Percentiles rank a stretch among this genome's conserved stretches.
Evolutionary conservation across 2,329 filamentous ascomycete genomes (phyloP).

Genomic region (Acarospora socialis): DNA sequence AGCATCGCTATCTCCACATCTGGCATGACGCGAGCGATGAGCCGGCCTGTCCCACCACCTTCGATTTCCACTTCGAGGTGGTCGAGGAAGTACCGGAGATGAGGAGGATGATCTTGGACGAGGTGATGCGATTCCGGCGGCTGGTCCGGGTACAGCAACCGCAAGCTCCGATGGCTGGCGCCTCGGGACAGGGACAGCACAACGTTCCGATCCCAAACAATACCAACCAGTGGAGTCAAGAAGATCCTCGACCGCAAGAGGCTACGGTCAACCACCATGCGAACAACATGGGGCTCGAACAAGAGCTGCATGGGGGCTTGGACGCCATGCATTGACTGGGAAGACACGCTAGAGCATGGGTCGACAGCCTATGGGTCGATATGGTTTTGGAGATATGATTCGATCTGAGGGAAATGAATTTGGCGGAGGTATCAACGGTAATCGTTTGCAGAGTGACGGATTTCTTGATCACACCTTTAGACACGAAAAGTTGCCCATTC

Average conservation of each 20-base stretch:
- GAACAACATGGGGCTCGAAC: constrained; percentile 35
- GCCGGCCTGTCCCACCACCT: constrained; percentile 80
- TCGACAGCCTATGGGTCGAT: constrained; percentile 12
- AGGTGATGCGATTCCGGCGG: constrained; percentile 73
- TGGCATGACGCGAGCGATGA: constrained; percentile 98
- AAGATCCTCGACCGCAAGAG: constrained; percentile 50
- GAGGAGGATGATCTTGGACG: constrained; percentile 94
- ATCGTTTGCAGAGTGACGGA: no score
- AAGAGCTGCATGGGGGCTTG: constrained; percentile 41
- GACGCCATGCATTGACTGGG: no score
- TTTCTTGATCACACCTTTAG: no score
- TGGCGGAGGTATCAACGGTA: no score
- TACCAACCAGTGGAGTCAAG: constrained; percentile 42
- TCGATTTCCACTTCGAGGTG: constrained; percentile 98
- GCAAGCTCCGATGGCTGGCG: constrained; percentile 25
- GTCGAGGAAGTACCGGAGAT: constrained; percentile 89
- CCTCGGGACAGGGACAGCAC: constrained; percentile 26
- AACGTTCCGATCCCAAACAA: constrained; percentile 50
- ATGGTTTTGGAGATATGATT: no score
- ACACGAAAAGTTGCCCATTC: no score
- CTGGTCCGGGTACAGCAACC: constrained; percentile 37
- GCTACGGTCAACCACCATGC: constrained; percentile 25
- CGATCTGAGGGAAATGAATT: no score
- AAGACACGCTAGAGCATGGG: constrained; percentile 7
- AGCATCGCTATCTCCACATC: constrained; percentile 92